A percentile compares a stretch with the other conserved stretches of the same genome.
Evolutionary conservation across 805 yeast species (phyloP).

Genomic region (Blastobotrys muscicola): DNA sequence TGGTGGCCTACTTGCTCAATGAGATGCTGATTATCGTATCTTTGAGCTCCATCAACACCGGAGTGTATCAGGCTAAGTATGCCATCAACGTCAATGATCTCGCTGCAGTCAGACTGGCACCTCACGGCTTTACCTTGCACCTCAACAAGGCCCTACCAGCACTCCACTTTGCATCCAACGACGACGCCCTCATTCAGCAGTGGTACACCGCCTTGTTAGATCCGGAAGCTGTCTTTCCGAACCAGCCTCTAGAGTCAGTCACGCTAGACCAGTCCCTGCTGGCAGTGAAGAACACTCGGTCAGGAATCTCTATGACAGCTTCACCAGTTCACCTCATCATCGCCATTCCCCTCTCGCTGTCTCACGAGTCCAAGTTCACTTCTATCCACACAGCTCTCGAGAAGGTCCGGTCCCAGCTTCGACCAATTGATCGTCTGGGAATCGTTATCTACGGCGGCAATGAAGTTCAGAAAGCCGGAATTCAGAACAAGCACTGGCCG

Average conservation of each 20-base stretch:
- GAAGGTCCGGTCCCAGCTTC: conserved; percentile 4
- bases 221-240: background rate
- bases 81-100: too few species aligned
- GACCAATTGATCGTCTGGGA: conserved; percentile 11
- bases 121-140: too few species aligned
- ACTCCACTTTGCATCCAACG: conserved; percentile 7
- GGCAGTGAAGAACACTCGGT: background rate
- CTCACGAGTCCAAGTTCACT: conserved; percentile 4
- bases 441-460: conserved; percentile 8
- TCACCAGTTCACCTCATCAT: conserved; percentile 10
- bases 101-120: too few species aligned
- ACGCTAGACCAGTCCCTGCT: too few species aligned
- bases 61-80: too few species aligned
- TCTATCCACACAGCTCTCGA: conserved; percentile 1
- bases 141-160: conserved; percentile 1
- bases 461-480: background rate
- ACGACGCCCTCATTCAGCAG: conserved; percentile 3
- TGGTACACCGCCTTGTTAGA: conserved; percentile 14
- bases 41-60: too few species aligned
- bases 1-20: conserved; percentile 12
- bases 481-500: background rate
- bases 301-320: background rate
- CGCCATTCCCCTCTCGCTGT: conserved; percentile 8
- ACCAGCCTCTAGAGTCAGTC: too few species aligned
- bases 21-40: conserved; percentile 3